phyloP scores from a whole-genome alignment of 148 eudicot species.

The Arctostaphylos glauca region DNA sequence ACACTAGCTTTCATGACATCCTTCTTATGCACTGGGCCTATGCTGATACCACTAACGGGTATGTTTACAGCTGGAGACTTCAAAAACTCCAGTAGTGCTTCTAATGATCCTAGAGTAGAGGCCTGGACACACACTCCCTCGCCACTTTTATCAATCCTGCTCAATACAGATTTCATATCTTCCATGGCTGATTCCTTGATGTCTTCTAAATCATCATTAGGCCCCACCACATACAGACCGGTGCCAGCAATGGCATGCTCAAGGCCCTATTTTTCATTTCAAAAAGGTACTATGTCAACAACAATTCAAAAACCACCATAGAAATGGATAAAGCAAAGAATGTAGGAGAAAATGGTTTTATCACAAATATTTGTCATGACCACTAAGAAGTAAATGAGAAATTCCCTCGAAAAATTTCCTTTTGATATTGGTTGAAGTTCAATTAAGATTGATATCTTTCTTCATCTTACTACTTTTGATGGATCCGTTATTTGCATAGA shows the following conservation, averaged over 20 bases:
- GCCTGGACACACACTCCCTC: constrained; percentile 98
- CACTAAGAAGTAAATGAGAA: background rate
- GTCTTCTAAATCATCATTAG: constrained; percentile 75
- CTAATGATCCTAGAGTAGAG: constrained; percentile 92
- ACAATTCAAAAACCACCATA: background rate
- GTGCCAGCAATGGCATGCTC: constrained; percentile 99
- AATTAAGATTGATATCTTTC: background rate
- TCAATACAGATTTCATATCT: constrained; percentile 78
- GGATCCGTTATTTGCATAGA: background rate
- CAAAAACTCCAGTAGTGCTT: constrained; percentile 80
- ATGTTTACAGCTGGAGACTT: constrained; percentile 79
- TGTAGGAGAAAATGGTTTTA: background rate
- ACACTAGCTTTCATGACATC: constrained; percentile 96
- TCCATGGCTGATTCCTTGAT: constrained; percentile 67
- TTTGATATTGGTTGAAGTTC: background rate
- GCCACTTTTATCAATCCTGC: constrained; percentile 81
- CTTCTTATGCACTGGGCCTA: constrained; percentile 93
- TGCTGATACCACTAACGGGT: constrained; percentile 93
- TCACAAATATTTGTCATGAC: background rate
- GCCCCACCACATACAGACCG: constrained; percentile 75
- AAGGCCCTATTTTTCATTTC: constrained; percentile 53
- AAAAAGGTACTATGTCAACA: constrained; percentile 15
- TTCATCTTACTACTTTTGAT: background rate
- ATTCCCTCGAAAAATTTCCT: background rate
- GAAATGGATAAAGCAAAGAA: background rate